Evolutionary conservation across 2,329 filamentous ascomycete species (phyloP).

Genomic region (Ophiocordyceps camponoti-floridani): DNA sequence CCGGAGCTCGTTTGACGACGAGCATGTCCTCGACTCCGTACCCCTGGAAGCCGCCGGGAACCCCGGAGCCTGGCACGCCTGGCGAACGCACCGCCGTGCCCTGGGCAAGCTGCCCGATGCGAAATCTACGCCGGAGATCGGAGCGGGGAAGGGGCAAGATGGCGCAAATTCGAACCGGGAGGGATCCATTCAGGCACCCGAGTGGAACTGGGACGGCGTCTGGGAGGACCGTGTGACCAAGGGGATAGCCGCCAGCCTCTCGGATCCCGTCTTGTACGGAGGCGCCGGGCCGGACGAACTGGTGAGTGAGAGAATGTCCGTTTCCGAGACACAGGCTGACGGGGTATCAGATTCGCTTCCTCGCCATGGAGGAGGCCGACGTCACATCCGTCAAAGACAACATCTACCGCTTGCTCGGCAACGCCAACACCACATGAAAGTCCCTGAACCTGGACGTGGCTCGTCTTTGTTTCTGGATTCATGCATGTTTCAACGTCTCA

Average conservation of each 20-base stretch:
- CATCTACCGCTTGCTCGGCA: slow-evolving; percentile 31
- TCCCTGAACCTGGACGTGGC: no score
- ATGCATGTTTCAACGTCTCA: no score
- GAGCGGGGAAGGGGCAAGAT: not conserved
- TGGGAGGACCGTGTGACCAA: slow-evolving; percentile 82
- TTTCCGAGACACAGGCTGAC: not conserved
- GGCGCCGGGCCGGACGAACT: slow-evolving; percentile 49
- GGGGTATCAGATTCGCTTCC: slow-evolving; percentile 40
- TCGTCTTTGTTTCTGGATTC: no score
- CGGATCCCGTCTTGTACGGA: slow-evolving; percentile 66
- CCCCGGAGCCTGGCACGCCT: slow-evolving; percentile 84
- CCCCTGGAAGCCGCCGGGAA: slow-evolving; percentile 74
- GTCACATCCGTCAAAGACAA: slow-evolving; percentile 40
- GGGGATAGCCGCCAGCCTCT: slow-evolving; percentile 57
- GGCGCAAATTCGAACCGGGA: not conserved
- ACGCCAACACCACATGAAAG: slow-evolving; percentile 9
- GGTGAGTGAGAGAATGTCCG: slow-evolving; percentile 29
- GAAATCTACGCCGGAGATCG: not conserved
- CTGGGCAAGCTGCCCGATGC: slow-evolving; percentile 10
- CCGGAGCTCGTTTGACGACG: slow-evolving; percentile 63
- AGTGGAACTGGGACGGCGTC: slow-evolving; percentile 97
- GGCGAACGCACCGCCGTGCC: slow-evolving; percentile 49
- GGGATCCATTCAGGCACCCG: slow-evolving; percentile 10
- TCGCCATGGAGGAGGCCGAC: slow-evolving; percentile 42
- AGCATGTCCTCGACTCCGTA: slow-evolving; percentile 57